Evolutionary conservation across 257 asterid genomes (phyloP), one percentile per base, ranked within the genome.

Genomic region (Nicotiana noctiflora): DNA sequence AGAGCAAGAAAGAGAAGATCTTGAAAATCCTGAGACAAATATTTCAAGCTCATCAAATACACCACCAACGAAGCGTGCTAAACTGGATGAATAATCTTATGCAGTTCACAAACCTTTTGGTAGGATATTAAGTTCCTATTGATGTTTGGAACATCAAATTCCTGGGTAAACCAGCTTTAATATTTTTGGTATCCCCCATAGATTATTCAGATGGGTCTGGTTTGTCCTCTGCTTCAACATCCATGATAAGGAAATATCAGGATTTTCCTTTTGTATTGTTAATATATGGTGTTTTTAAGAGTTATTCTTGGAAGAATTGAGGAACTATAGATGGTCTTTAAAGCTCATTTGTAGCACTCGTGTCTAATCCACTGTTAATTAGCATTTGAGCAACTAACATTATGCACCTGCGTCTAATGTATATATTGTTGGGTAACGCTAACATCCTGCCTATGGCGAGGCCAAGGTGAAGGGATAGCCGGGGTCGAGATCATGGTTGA

Each of bases 31-130:
- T 64, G 86, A 62, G 40, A 62, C 37, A 70, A 25, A 70, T 70
- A 70, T 40, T 44, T 21, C 81, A 37, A 84, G 76, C 9, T 21
- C 72, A 31, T 79, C 93, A 29, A 84, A 81, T 57, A 66, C 80
- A 2, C 93, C 92, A 79, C 91, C 92, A 49, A 59, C 86, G n/a
- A 94, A 94, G 83, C 97, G 97, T 9, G 85, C 88, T 12, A 91
- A 86, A 79, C 88, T 88, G 53, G 85, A 87, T 0, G 85, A 72
- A 77, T 86, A 89, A 82, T 75, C 67, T 40, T 40, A 75, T 40
- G 21, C 78, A 44, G 29, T 65, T 70, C 79, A 46, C 32, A 79
- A 37, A 75, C 64, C 25, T 60, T 32, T 32, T 66, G 59, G 14
- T 77, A 60, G 81, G 53, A 70, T 13, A 44, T 21, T 70, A 70